A percentile compares a stretch with the other conserved stretches of the same genome.
These are phyloP conservation scores for Phyllostachys edulis DNA, from an alignment of 176 grass and related monocot genomes.

Conservation along the genomic window DNA sequence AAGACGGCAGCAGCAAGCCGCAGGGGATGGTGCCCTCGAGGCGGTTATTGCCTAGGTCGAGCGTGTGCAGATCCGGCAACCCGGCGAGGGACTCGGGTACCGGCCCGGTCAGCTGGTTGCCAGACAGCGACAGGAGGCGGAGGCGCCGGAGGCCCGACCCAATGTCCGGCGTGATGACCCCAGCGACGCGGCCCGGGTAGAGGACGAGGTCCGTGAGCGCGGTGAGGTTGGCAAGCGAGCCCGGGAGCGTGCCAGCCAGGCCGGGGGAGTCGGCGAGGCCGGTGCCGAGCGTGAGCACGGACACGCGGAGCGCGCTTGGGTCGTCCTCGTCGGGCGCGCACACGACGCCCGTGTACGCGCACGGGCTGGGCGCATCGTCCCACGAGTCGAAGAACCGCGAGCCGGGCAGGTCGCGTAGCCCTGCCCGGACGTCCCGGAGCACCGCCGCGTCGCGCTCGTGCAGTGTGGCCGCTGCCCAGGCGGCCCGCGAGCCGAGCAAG, in stretches of 20 bases:
- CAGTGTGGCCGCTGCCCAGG: conserved; percentile 14
- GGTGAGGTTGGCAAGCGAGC: conserved; percentile 59
- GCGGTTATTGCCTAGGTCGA: conserved; percentile 77
- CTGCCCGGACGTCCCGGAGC: conserved; percentile 45
- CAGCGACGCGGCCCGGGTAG: conserved; percentile 58
- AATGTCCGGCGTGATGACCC: conserved; percentile 42
- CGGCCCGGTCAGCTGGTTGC: conserved; percentile 51
- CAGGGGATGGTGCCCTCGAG: conserved; percentile 51
- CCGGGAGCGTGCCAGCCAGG: conserved; percentile 48
- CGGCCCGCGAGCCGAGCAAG: conserved; percentile 6
- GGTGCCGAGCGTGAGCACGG: conserved; percentile 72
- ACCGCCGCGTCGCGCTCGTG: conserved; percentile 50
- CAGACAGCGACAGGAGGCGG: conserved; percentile 60
- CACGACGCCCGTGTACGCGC: conserved; percentile 60
- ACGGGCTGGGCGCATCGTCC: conserved; percentile 53
- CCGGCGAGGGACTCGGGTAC: conserved; percentile 62
- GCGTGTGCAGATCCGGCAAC: conserved; percentile 71
- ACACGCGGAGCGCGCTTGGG: conserved; percentile 39
- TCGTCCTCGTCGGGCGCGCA: conserved; percentile 48
- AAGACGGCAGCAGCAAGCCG: conserved; percentile 48
- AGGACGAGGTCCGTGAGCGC: conserved; percentile 73
- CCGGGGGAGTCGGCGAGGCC: conserved; percentile 73
- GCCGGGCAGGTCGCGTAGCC: conserved; percentile 57
- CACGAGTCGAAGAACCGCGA: conserved; percentile 78
- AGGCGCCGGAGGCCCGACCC: conserved; percentile 57